Evolutionary conservation across 2,329 filamentous ascomycete species (phyloP), one percentile per base, ranked within the genome.

Genomic region (Colletotrichum godetiae): DNA sequence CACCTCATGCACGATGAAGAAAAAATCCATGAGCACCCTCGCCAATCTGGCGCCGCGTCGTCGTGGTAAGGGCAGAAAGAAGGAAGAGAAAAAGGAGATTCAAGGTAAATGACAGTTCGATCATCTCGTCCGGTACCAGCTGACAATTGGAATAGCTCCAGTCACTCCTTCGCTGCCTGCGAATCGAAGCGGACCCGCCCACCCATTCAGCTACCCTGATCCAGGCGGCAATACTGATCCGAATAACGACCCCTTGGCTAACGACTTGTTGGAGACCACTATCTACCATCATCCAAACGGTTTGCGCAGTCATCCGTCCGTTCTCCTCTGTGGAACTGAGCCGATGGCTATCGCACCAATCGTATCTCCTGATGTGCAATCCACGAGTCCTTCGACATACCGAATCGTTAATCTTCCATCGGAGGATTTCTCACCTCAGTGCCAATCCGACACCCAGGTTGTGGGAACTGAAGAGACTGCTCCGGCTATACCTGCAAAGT

Each of bases 401-500:
- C 24, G 37, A 3, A 42, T 66, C 15, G 46, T 56, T 10, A 22
- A 10, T 60, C n/a, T 27, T 59, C 56, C 68, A 5, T 59, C 33
- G 19, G 63, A 37, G 15, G 56, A 35, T 2, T 31, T 22, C 46
- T 13, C 11, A 46, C 33, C 27, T 10, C 27, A 24, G 8, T 46
- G 19, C 5, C 42, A 61, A 5, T 49, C 29, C n/a, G 22, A 27
- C 19, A 24, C 15, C 3, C 61, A 59, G 24, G 22, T 56, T 19
- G 42, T 35, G n/a, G 15, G 49, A 11, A 19, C 24, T 15, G 10
- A 35, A 11, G 22, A 46, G 4, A 13, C 27, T 12, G 37, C 35
- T 29, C 74, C 74, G 4, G 53, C 27, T 6, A 75, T 75, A 15
- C 74, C 74, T 27, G 72, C 65, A 24, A 74, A 65, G 58, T 75